phyloP scores from a whole-genome alignment of 108 stramenopile species.

The Pseudonitzschia multistriata region DNA sequence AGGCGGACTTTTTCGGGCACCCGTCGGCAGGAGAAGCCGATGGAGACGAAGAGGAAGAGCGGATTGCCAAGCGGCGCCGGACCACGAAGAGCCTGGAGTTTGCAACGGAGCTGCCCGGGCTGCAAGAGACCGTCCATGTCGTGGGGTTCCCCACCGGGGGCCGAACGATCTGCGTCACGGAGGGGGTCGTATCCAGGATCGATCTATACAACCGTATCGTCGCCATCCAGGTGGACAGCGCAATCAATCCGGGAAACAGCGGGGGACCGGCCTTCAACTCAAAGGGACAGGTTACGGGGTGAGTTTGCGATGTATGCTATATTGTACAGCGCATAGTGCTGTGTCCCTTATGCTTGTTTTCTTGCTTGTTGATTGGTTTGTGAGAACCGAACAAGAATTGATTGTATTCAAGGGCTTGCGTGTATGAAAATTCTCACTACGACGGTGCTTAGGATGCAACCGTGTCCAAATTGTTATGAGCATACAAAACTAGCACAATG shows the following conservation, averaged over 20 bases:
- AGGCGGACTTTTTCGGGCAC: constrained; percentile 15
- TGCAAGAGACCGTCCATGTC: constrained; percentile 41
- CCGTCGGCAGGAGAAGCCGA: not conserved
- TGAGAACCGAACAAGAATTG: too few species aligned
- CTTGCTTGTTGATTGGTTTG: too few species aligned
- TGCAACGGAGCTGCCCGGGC: constrained; percentile 12
- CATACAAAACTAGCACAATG: too few species aligned
- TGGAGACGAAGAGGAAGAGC: not conserved
- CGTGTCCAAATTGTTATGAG: too few species aligned
- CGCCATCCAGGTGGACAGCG: constrained; percentile 67
- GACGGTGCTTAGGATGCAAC: not conserved
- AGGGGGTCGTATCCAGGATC: constrained; percentile 68
- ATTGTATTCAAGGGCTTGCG: too few species aligned
- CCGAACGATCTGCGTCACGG: constrained; percentile 54
- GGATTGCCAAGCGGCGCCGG: not conserved
- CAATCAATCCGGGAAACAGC: constrained; percentile 63
- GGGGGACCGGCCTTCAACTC: constrained; percentile 66
- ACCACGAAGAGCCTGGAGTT: constrained; percentile 1
- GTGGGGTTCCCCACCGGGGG: constrained; percentile 69
- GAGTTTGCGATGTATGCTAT: too few species aligned
- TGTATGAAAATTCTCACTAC: not conserved
- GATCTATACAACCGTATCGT: constrained; percentile 47
- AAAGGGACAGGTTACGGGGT: constrained; percentile 46
- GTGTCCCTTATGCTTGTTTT: too few species aligned
- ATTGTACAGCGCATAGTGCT: too few species aligned